Evolutionary conservation across 75 land plant genomes (phyloP).

Genomic region (Picea sitchensis): DNA sequence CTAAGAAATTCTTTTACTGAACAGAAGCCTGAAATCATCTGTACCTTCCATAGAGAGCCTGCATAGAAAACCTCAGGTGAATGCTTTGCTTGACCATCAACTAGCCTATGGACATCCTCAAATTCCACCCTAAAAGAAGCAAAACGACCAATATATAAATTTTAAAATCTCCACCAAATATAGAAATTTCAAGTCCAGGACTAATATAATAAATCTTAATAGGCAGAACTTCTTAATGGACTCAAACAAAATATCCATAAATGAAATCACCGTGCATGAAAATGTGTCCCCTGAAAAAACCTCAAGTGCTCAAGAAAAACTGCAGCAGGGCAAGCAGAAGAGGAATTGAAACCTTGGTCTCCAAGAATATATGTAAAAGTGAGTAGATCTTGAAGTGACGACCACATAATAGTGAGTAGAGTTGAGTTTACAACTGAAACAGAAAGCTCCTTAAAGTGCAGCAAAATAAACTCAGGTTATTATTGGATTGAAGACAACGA

Average conservation of each 20-base stretch:
- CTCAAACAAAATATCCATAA: neutral
- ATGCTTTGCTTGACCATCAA: constrained; percentile 96
- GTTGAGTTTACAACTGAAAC: neutral
- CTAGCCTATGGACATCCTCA: constrained; percentile 86
- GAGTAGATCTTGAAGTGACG: too few species aligned
- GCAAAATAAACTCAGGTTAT: neutral
- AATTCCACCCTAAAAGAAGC: constrained; percentile 71
- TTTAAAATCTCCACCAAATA: neutral
- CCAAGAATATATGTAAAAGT: too few species aligned
- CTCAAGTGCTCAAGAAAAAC: too few species aligned
- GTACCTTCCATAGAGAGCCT: constrained; percentile 97
- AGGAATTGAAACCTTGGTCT: too few species aligned
- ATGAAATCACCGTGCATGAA: neutral
- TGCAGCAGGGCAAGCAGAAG: too few species aligned
- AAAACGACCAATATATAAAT: neutral
- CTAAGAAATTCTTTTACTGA: neutral
- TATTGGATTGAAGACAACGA: neutral
- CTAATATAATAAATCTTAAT: neutral
- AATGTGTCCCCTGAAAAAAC: neutral
- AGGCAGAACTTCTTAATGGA: neutral
- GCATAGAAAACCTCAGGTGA: constrained; percentile 93
- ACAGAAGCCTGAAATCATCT: neutral
- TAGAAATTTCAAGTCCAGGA: neutral
- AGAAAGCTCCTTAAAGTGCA: neutral
- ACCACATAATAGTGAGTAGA: too few species aligned